Evolutionary conservation across 768 basidiomycete genomes (phyloP).

Genomic region (Leccinellum albellum): DNA sequence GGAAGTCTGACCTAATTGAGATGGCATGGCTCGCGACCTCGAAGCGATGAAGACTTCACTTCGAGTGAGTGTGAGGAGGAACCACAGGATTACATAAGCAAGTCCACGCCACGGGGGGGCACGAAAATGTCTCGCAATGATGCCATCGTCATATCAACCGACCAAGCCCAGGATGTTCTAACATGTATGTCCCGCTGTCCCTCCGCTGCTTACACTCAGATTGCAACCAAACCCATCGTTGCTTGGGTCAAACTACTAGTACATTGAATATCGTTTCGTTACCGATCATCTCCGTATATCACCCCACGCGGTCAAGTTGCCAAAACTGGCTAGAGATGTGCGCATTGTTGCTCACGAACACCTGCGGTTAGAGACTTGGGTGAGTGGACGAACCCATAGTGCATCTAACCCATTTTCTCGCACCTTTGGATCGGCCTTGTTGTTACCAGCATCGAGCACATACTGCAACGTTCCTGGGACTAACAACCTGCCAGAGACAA

Average conservation of each 20-base stretch:
- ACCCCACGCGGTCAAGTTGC: neutral
- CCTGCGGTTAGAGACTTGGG: neutral
- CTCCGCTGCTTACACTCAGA: too few species aligned
- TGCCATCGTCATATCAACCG: too few species aligned
- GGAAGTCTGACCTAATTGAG: too few species aligned
- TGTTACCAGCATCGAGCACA: neutral
- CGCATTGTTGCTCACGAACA: neutral
- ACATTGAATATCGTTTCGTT: neutral
- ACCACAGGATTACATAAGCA: too few species aligned
- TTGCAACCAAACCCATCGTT: neutral
- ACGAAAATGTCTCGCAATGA: too few species aligned
- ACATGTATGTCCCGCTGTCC: too few species aligned
- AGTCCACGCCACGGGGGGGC: too few species aligned
- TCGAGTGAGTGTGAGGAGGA: too few species aligned
- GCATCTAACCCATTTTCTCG: neutral
- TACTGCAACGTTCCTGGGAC: neutral
- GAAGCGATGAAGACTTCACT: too few species aligned
- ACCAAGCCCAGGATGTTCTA: too few species aligned
- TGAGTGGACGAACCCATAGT: neutral
- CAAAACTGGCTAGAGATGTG: neutral
- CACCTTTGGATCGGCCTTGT: neutral
- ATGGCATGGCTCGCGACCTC: too few species aligned
- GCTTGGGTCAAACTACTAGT: neutral
- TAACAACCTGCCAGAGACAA: neutral
- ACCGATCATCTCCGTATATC: neutral